A percentile compares a stretch with the other conserved stretches of the same genome.
Conservation (phyloP, 2,329 filamentous ascomycete species). For the Fusarium penzigii region DNA sequence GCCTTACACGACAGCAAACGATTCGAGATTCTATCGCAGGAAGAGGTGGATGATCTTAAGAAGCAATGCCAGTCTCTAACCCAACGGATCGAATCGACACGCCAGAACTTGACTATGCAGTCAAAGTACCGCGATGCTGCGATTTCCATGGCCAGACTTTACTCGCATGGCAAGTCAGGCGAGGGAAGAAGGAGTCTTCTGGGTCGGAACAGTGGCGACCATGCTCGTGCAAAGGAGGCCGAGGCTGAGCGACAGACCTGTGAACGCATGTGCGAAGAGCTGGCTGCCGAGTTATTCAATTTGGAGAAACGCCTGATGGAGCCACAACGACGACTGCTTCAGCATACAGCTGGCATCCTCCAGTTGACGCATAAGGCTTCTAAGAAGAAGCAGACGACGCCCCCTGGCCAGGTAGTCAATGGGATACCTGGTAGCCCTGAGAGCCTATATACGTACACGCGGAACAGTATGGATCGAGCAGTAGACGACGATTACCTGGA, state of each 20-base stretch:
- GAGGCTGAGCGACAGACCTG: slow-evolving; percentile 74
- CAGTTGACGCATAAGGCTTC: slow-evolving; percentile 83
- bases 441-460: slow-evolving; percentile 70
- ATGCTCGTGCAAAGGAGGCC: slow-evolving; percentile 58
- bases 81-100: slow-evolving; percentile 77
- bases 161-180: slow-evolving; percentile 57
- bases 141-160: slow-evolving; percentile 79
- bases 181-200: slow-evolving; percentile 51
- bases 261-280: slow-evolving; percentile 80
- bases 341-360: slow-evolving; percentile 90
- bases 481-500: slow-evolving; percentile 69
- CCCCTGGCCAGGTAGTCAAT: slow-evolving; percentile 45
- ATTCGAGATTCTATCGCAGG: slow-evolving; percentile 84
- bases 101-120: slow-evolving; percentile 83
- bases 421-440: slow-evolving; percentile 74
- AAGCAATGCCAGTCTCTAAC: slow-evolving; percentile 75
- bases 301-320: slow-evolving; percentile 77
- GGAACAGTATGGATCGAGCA: slow-evolving; percentile 57
- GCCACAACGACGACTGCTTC: slow-evolving; percentile 73
- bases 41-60: slow-evolving; percentile 90
- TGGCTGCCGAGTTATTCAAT: slow-evolving; percentile 77
- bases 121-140: slow-evolving; percentile 94
- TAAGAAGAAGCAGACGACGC: slow-evolving; percentile 54
- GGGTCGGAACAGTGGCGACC: slow-evolving; percentile 52
- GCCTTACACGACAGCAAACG: slow-evolving; percentile 84